Conservation (phyloP, 2,329 filamentous ascomycete species). For the Chaetothyriales sp. region DNA sequence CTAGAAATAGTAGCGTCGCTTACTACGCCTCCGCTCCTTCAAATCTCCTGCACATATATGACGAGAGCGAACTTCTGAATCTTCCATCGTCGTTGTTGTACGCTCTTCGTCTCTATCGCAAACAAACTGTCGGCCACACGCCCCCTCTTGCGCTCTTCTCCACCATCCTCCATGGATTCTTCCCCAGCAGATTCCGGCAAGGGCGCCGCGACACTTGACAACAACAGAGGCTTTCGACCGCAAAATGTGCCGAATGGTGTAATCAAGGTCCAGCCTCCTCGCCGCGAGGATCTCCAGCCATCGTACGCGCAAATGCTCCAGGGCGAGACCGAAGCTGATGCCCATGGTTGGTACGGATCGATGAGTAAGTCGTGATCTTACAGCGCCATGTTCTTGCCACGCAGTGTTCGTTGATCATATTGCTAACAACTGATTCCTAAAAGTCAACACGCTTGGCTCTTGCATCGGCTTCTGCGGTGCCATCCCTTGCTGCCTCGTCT, state of each 20-base stretch:
- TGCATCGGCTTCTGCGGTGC: conserved; percentile 68
- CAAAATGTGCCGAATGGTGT: conserved; percentile 30
- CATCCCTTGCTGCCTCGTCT: conserved; percentile 79
- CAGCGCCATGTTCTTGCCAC: not conserved
- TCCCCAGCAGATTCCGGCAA: not conserved
- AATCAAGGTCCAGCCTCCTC: conserved; percentile 66
- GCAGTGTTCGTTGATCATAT: not conserved
- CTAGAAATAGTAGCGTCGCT: not conserved
- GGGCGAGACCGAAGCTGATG: conserved; percentile 51
- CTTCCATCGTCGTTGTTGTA: not conserved
- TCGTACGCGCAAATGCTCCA: conserved; percentile 59
- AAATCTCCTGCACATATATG: not conserved
- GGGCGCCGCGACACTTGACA: not conserved
- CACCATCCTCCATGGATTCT: not conserved
- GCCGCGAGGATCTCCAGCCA: conserved; percentile 69
- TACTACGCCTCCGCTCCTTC: not conserved
- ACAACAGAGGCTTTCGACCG: conserved; percentile 33
- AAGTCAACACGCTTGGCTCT: conserved; percentile 60
- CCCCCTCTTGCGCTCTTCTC: not conserved
- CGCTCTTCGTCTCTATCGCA: not conserved
- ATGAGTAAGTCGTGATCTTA: conserved; percentile 50
- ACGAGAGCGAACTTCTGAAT: not conserved
- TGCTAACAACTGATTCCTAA: conserved; percentile 5
- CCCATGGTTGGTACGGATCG: conserved; percentile 75
- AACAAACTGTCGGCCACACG: not conserved